These are phyloP conservation scores for Sporobolus alterniflorus DNA, from an alignment of 202 grass and related monocot genomes.

Conservation along the genomic window DNA sequence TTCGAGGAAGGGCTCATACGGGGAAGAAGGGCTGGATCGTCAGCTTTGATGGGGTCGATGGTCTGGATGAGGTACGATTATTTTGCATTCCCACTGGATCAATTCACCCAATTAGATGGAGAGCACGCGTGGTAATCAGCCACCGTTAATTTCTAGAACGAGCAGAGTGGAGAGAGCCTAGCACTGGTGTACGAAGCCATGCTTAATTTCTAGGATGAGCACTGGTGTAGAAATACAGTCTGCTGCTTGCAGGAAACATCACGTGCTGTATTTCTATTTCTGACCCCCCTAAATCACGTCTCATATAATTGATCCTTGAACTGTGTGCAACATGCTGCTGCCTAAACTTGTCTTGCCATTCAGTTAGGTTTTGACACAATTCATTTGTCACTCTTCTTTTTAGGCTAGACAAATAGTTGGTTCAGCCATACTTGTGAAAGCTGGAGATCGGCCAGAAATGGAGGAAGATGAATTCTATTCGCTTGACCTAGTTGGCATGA, in stretches of 20 bases:
- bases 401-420: constrained; percentile 91
- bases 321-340: background rate
- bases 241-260: background rate
- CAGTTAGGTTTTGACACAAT: background rate
- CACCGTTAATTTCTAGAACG: background rate
- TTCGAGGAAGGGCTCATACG: constrained; percentile 64
- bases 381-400: constrained; percentile 4
- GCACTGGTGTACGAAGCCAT: background rate
- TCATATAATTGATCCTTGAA: background rate
- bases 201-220: background rate
- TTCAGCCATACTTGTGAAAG: constrained; percentile 71
- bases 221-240: background rate
- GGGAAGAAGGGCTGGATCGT: constrained; percentile 93
- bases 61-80: constrained; percentile 66
- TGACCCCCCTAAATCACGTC: background rate
- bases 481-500: constrained; percentile 87
- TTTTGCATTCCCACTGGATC: background rate
- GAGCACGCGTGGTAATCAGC: background rate
- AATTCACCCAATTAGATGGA: background rate
- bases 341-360: background rate
- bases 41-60: constrained; percentile 68
- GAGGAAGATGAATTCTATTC: constrained; percentile 84
- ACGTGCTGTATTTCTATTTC: background rate
- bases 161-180: background rate
- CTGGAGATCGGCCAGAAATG: constrained; percentile 79